Percentiles rank a stretch among this genome's conserved stretches.
Conservation (phyloP, 148 eudicot genomes). For the Persicaria maculosa region DNA sequence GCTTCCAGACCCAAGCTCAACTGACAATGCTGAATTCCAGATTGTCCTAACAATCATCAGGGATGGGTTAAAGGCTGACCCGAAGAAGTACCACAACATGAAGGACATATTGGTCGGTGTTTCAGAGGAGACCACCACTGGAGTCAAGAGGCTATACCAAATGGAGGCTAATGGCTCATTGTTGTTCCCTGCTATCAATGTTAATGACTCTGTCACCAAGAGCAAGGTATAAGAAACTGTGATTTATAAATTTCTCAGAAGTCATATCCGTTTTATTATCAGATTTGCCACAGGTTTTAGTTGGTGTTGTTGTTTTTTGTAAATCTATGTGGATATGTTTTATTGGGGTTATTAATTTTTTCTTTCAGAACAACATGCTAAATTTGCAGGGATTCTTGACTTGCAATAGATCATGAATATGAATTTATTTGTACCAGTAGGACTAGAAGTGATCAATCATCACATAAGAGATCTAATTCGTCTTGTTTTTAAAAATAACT, state of each 20-base stretch:
- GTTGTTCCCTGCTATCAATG: slow-evolving; percentile 95
- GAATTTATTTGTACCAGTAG: neutral
- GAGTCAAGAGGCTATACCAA: slow-evolving; percentile 97
- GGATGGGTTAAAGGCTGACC: slow-evolving; percentile 74
- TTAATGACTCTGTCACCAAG: slow-evolving; percentile 97
- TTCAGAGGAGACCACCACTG: slow-evolving; percentile 97
- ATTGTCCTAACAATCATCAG: slow-evolving; percentile 59
- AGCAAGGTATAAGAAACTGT: slow-evolving; percentile 63
- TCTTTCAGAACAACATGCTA: neutral
- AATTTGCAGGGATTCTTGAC: neutral
- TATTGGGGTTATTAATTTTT: neutral
- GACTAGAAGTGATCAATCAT: neutral
- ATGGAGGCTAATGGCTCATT: slow-evolving; percentile 71
- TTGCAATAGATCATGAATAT: neutral
- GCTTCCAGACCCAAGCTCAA: slow-evolving; percentile 69
- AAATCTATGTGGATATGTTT: neutral
- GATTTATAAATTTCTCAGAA: neutral
- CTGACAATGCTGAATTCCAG: slow-evolving; percentile 82
- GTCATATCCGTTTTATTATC: neutral
- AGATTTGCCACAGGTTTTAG: neutral
- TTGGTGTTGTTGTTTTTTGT: neutral
- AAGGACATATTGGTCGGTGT: slow-evolving; percentile 82
- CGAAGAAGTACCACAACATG: slow-evolving; percentile 77
- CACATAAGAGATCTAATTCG: too few species aligned
- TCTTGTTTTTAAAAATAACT: neutral